These are phyloP conservation scores for Boletellus emodensis DNA, from an alignment of 768 basidiomycete genomes.

Conservation along the genomic window DNA sequence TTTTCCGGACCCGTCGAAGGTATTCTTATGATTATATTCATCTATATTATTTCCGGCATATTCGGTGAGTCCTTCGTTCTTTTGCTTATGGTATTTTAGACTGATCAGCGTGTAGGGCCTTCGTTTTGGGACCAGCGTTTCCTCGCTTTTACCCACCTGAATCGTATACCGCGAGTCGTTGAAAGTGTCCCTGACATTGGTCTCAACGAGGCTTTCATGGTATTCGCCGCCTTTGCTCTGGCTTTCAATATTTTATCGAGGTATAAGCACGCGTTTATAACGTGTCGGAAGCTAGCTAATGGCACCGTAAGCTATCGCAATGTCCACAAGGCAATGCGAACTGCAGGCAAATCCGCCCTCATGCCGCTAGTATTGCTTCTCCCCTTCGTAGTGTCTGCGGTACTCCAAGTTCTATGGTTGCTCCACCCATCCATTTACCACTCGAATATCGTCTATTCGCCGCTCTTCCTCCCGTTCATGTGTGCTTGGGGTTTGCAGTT, in stretches of 20 bases:
- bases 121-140: conserved; percentile 76
- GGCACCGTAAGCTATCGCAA: conserved; percentile 62
- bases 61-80: conserved; percentile 45
- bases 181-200: conserved; percentile 58
- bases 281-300: conserved; percentile 4
- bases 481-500: conserved; percentile 93
- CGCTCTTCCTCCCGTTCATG: conserved; percentile 81
- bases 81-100: background rate
- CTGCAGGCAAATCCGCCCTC: conserved; percentile 38
- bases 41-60: conserved; percentile 77
- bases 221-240: conserved; percentile 65
- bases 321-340: conserved; percentile 59
- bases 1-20: conserved; percentile 98
- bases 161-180: conserved; percentile 45
- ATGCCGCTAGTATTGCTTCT: conserved; percentile 70
- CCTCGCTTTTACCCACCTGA: conserved; percentile 54
- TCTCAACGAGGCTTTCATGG: conserved; percentile 86
- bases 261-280: conserved; percentile 29
- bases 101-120: conserved; percentile 48
- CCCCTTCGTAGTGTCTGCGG: conserved; percentile 70
- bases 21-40: conserved; percentile 75
- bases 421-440: conserved; percentile 56
- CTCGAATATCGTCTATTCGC: conserved; percentile 69
- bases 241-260: conserved; percentile 77
- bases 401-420: conserved; percentile 81